phyloP scores from a whole-genome alignment of 441 rosid genomes.

The Croton laevigatus region DNA sequence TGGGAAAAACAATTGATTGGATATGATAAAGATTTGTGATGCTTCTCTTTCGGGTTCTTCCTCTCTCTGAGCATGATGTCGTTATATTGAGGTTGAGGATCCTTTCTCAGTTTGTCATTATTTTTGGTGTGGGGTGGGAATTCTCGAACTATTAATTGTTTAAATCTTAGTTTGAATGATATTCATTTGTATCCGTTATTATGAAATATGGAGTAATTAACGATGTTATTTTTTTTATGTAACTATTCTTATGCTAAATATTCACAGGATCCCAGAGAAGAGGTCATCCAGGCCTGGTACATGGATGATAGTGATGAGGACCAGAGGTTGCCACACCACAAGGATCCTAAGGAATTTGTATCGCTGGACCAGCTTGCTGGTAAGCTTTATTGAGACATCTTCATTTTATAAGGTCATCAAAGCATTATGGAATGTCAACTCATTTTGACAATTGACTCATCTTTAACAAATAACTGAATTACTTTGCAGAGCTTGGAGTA shows the following conservation, averaged over 20 bases:
- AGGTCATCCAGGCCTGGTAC: conserved; percentile 91
- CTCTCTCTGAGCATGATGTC: too few species aligned
- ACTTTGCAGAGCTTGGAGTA: conserved; percentile 70
- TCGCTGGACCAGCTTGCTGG: conserved; percentile 75
- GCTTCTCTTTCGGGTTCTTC: not conserved
- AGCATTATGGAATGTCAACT: not conserved
- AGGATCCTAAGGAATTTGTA: conserved; percentile 66
- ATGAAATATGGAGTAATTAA: not conserved
- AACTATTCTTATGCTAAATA: not conserved
- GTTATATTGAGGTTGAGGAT: too few species aligned
- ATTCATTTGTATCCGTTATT: not conserved
- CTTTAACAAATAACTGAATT: conserved; percentile 11
- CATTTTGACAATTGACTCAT: not conserved
- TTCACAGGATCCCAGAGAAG: conserved; percentile 58
- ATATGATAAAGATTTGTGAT: not conserved
- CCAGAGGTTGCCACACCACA: conserved; percentile 87
- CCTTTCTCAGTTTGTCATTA: too few species aligned
- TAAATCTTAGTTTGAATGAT: too few species aligned
- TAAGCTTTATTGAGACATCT: conserved; percentile 18
- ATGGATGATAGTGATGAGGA: conserved; percentile 80
- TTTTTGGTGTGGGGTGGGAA: not conserved
- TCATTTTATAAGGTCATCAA: not conserved
- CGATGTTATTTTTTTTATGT: not conserved
- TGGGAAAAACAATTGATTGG: not conserved
- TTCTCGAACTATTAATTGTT: too few species aligned